Percentiles rank a stretch among this genome's conserved stretches.
Conservation (phyloP, 768 basidiomycete species). For the Podaxis pistillaris region DNA sequence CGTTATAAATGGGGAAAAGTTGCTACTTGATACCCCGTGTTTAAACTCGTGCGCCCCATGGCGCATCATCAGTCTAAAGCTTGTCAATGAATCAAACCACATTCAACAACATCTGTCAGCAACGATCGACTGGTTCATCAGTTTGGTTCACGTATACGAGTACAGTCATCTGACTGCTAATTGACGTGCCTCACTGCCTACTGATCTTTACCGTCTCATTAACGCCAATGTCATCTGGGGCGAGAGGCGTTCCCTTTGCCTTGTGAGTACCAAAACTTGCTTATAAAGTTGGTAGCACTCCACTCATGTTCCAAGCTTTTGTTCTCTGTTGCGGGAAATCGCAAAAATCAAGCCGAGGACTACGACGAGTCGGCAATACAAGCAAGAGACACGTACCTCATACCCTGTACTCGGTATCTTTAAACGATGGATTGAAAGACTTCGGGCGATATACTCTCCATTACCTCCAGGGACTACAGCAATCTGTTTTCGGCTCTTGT, state of each 20-base stretch:
- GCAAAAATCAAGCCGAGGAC: conserved; percentile 31
- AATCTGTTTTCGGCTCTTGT: conserved; percentile 71
- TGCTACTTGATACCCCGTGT: background rate
- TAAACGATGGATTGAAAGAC: conserved; percentile 39
- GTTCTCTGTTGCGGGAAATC: conserved; percentile 48
- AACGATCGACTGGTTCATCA: too few relatives aligned
- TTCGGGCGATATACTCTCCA: conserved; percentile 43
- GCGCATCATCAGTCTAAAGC: too few relatives aligned
- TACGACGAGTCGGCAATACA: conserved; percentile 16
- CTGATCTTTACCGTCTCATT: too few relatives aligned
- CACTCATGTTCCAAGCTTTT: conserved; percentile 34
- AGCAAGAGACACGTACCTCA: conserved; percentile 16
- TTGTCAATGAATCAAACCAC: too few relatives aligned
- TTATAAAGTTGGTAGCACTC: background rate
- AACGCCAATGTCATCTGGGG: conserved; percentile 12
- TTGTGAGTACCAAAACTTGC: conserved; percentile 34
- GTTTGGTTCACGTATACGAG: too few relatives aligned
- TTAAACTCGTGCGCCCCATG: too few relatives aligned
- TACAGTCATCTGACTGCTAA: too few relatives aligned
- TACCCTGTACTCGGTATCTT: conserved; percentile 43
- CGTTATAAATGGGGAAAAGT: conserved; percentile 1
- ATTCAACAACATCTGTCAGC: too few relatives aligned
- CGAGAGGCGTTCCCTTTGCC: conserved; percentile 35
- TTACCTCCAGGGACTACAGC: conserved; percentile 53
- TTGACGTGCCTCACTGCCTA: too few relatives aligned